Conservation (phyloP, 73 alveolate species). For the Symbiodinium natans region DNA sequence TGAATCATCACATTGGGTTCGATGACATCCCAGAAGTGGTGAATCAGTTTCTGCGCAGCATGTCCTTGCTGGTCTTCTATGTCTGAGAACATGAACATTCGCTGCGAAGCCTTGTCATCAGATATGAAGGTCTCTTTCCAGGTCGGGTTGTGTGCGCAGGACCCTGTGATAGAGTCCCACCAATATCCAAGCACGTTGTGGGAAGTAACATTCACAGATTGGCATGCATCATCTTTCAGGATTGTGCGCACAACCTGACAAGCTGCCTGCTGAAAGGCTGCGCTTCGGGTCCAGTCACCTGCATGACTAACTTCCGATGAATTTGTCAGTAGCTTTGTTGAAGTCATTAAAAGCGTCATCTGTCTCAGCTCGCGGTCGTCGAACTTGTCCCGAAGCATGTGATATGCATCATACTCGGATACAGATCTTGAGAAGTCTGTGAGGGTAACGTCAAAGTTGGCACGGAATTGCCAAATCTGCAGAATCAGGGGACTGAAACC, state of each 20-base stretch:
- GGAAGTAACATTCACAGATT: neutral
- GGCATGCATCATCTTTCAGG: neutral
- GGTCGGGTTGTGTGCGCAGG: neutral
- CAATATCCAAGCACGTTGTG: neutral
- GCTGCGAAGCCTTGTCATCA: constrained; percentile 5
- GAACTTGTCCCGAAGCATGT: constrained; percentile 3
- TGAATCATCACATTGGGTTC: constrained; percentile 44
- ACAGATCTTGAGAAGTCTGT: constrained; percentile 63
- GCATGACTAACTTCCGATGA: neutral
- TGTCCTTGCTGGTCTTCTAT: constrained; percentile 11
- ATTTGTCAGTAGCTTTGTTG: neutral
- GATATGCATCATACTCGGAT: constrained; percentile 30
- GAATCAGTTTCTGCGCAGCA: constrained; percentile 17
- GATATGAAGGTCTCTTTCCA: neutral
- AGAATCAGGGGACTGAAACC: constrained; percentile 28
- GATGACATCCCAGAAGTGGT: constrained; percentile 45
- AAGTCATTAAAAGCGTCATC: constrained; percentile 35
- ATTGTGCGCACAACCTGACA: constrained; percentile 34
- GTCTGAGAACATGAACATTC: constrained; percentile 61
- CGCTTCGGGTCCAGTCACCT: neutral
- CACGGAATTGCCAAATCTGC: neutral
- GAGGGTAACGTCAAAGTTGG: constrained; percentile 42
- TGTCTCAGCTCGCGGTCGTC: neutral
- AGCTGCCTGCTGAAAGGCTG: constrained; percentile 39
- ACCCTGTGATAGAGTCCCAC: constrained; percentile 22